These are phyloP conservation scores for Garcileccinum viscosum DNA, from an alignment of 1,284 basidiomycete genomes.

Conservation along the genomic window DNA sequence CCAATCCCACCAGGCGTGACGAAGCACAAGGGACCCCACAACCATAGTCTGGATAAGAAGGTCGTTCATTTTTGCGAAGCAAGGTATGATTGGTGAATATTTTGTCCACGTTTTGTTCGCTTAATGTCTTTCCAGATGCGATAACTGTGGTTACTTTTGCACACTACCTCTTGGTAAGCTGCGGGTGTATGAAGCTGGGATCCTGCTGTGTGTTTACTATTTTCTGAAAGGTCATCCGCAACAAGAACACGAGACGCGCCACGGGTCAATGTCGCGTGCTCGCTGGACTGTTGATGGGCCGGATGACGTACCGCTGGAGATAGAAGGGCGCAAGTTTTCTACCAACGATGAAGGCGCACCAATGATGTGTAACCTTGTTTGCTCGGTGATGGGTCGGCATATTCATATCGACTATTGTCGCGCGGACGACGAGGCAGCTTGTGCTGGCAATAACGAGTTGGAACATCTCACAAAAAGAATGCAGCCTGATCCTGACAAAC, in stretches of 20 bases:
- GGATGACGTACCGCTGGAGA: slow-evolving; percentile 51
- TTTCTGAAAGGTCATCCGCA: slow-evolving; percentile 57
- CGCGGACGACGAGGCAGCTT: slow-evolving; percentile 42
- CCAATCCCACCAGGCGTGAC: slow-evolving; percentile 49
- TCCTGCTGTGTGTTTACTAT: slow-evolving; percentile 41
- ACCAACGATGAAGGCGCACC: slow-evolving; percentile 64
- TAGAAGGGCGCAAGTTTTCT: slow-evolving; percentile 59
- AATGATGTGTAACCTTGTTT: slow-evolving; percentile 65
- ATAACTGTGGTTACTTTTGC: slow-evolving; percentile 64
- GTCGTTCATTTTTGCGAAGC: slow-evolving; percentile 58
- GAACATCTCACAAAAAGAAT: slow-evolving; percentile 52
- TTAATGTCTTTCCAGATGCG: slow-evolving; percentile 46
- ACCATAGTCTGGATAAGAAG: slow-evolving; percentile 49
- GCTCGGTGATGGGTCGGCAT: slow-evolving; percentile 45
- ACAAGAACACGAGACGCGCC: slow-evolving; percentile 62
- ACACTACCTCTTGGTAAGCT: slow-evolving; percentile 57
- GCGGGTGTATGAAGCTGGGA: neutral
- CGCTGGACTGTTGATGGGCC: slow-evolving; percentile 60
- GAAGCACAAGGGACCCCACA: slow-evolving; percentile 53
- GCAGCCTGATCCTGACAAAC: slow-evolving; percentile 47
- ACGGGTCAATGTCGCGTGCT: slow-evolving; percentile 65
- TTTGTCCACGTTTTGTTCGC: neutral
- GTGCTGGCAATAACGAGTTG: slow-evolving; percentile 47
- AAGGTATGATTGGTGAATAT: slow-evolving; percentile 37
- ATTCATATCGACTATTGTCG: slow-evolving; percentile 63